A percentile compares a stretch with the other conserved stretches of the same genome.
Conservation (phyloP, 1,284 basidiomycete genomes). For the Tylopilus sp. region DNA sequence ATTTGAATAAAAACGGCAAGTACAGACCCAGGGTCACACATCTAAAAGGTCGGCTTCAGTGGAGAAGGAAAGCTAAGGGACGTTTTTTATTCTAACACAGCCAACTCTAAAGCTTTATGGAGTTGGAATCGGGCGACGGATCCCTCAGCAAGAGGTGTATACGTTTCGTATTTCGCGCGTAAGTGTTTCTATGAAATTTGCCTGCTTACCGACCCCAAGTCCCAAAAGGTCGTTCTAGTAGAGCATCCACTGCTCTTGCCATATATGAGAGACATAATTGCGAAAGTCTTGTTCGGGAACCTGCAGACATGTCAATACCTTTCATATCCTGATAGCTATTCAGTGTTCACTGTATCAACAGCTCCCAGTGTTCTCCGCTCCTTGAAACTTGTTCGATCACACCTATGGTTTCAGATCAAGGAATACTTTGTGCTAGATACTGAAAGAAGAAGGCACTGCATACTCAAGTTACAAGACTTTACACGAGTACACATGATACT, state of each 20-base stretch:
- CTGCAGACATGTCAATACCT: conserved; percentile 71
- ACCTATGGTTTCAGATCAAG: no score
- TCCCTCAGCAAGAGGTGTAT: conserved; percentile 67
- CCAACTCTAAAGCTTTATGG: conserved; percentile 65
- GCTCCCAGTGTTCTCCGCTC: no score
- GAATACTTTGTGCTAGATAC: no score
- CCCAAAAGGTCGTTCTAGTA: conserved; percentile 91
- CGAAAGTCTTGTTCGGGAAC: conserved; percentile 90
- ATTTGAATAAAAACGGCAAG: no score
- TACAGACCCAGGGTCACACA: conserved; percentile 82
- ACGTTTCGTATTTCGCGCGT: conserved; percentile 89
- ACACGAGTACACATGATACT: no score
- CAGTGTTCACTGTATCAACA: background rate
- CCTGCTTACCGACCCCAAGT: conserved; percentile 92
- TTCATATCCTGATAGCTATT: background rate
- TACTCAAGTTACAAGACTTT: no score
- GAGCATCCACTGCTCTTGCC: conserved; percentile 92
- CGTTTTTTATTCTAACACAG: conserved; percentile 68
- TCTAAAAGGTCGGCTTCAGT: conserved; percentile 93
- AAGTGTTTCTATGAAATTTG: conserved; percentile 45
- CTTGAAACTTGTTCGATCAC: no score
- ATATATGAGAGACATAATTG: conserved; percentile 89
- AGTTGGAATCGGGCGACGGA: conserved; percentile 66
- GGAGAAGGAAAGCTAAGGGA: conserved; percentile 88
- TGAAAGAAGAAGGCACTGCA: no score